These are phyloP conservation scores for Coemansia sp. DNA, from an alignment of 192 early-diverging fungal species.

Conservation along the genomic window DNA sequence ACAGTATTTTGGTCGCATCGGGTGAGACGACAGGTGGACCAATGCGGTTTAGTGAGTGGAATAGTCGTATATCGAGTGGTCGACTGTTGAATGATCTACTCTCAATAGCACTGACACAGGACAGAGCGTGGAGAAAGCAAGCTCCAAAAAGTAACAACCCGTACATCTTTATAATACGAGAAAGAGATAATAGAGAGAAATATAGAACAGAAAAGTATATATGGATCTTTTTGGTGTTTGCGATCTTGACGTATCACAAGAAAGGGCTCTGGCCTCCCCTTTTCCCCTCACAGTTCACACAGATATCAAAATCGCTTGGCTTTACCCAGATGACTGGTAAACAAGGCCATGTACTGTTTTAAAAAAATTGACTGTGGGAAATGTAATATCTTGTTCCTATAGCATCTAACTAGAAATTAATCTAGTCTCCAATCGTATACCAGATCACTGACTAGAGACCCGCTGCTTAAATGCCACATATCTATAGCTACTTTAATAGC, in stretches of 20 bases:
- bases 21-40: slow-evolving; percentile 31
- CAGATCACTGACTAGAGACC: no score
- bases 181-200: not conserved
- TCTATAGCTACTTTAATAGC: no score
- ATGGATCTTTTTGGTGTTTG: not conserved
- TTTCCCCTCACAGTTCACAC: not conserved
- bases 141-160: not conserved
- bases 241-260: not conserved
- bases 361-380: not conserved
- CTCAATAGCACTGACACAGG: not conserved
- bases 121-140: slow-evolving; percentile 1
- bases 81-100: slow-evolving; percentile 8
- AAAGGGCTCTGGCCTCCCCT: not conserved
- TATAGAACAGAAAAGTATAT: not conserved
- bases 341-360: not conserved
- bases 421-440: no score
- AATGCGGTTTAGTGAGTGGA: slow-evolving; percentile 26
- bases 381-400: not conserved
- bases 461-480: no score
- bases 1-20: slow-evolving; percentile 23
- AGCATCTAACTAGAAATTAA: no score
- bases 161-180: not conserved
- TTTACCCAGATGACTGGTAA: not conserved
- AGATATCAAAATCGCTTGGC: not conserved
- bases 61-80: slow-evolving; percentile 33